These are phyloP conservation scores for Mixia osmundae DNA, from an alignment of 1,284 basidiomycete species.

Conservation along the genomic window DNA sequence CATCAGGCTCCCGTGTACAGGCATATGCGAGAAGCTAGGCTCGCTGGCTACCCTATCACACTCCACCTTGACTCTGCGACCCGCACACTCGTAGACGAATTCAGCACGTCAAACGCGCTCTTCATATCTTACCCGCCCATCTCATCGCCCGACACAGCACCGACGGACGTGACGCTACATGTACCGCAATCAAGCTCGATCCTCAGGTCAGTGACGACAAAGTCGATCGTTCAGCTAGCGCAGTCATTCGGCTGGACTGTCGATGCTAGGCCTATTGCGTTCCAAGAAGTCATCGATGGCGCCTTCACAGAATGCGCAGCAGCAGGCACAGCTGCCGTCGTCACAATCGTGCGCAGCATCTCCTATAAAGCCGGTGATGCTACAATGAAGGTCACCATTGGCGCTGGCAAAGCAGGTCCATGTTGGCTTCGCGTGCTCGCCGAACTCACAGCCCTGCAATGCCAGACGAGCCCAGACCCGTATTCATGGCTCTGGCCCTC, in stretches of 20 bases:
- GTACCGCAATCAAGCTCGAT: slow-evolving; percentile 15
- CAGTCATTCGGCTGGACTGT: slow-evolving; percentile 21
- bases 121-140: slow-evolving; percentile 13
- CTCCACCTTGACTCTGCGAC: slow-evolving; percentile 17
- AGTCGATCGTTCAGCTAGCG: slow-evolving; percentile 17
- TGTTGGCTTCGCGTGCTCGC: slow-evolving; percentile 12
- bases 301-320: slow-evolving; percentile 16
- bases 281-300: slow-evolving; percentile 15
- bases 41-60: slow-evolving; percentile 22
- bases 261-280: slow-evolving; percentile 19
- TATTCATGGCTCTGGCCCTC: slow-evolving; percentile 21
- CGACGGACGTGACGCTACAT: slow-evolving; percentile 9
- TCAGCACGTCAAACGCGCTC: slow-evolving; percentile 22
- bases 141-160: too few relatives aligned
- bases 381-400: slow-evolving; percentile 19
- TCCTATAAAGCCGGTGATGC: slow-evolving; percentile 19
- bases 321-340: slow-evolving; percentile 19
- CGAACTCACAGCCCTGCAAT: slow-evolving; percentile 15
- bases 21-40: slow-evolving; percentile 19
- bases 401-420: slow-evolving; percentile 21
- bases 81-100: slow-evolving; percentile 20
- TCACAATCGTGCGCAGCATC: slow-evolving; percentile 22
- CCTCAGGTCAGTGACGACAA: slow-evolving; percentile 16
- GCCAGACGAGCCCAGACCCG: slow-evolving; percentile 17
- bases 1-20: slow-evolving; percentile 18